Evolutionary conservation across 306 rosid genomes (phyloP).

Genomic region (Vachellia pachyceras): DNA sequence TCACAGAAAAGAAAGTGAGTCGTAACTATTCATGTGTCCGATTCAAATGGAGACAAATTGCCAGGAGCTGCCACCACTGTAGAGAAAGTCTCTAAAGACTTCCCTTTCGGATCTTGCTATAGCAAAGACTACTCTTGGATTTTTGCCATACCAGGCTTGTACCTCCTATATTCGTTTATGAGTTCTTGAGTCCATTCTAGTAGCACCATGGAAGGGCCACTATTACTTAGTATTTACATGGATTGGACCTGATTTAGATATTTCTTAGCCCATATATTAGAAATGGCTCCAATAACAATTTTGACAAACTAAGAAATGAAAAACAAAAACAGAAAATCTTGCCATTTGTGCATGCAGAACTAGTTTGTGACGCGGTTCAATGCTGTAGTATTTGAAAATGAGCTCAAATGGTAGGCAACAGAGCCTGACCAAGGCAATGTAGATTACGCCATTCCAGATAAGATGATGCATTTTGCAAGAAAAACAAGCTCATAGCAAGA

Average conservation of each 20-base stretch:
- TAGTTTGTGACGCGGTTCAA: constrained; percentile 89
- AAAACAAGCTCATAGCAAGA: constrained; percentile 72
- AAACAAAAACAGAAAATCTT: neutral
- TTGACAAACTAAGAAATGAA: neutral
- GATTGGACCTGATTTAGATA: neutral
- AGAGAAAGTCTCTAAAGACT: constrained; percentile 73
- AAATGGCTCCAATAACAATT: neutral
- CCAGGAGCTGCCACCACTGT: constrained; percentile 58
- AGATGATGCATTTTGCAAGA: constrained; percentile 71
- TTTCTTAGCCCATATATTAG: neutral
- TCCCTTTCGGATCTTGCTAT: constrained; percentile 94
- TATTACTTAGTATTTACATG: neutral
- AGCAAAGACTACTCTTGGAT: constrained; percentile 75
- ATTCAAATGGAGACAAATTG: constrained; percentile 58
- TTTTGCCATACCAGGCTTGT: constrained; percentile 78
- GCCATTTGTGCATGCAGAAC: constrained; percentile 46
- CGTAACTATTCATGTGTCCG: constrained; percentile 74
- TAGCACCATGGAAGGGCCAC: neutral
- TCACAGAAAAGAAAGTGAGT: constrained; percentile 79
- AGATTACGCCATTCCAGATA: constrained; percentile 69
- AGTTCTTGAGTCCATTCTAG: neutral
- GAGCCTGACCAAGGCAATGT: constrained; percentile 74
- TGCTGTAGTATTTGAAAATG: constrained; percentile 88
- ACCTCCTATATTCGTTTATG: neutral
- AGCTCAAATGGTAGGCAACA: constrained; percentile 95